Evolutionary conservation across 345 rosid species (phyloP), one percentile per base, ranked within the genome.

Genomic region (Eucalyptus dawsonii): DNA sequence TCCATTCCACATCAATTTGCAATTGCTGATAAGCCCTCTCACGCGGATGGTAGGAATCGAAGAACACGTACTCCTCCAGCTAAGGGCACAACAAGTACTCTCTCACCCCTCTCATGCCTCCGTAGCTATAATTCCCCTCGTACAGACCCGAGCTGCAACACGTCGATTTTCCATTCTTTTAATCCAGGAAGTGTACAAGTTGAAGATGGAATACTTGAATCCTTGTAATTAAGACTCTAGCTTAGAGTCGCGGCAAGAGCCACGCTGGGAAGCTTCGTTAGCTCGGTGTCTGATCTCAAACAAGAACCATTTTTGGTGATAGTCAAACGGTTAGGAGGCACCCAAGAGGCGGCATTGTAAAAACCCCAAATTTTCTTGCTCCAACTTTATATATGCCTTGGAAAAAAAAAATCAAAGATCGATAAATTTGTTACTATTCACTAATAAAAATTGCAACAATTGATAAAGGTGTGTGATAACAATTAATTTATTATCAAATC

Each of bases 161-260:
- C 27, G 92, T 91, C 1, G 3, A 8, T 27, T 87, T 80, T 17
- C 34, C 88, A 29, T 29, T 62, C 69, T 62, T 14, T 62, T n/a
- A 13, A 1, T 27, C 25, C 42, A 37, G 5, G 92, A 56, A 29
- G 90, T 31, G 40, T 91, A 90, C 50, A 65, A 87, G 80, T 92
- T 91, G 25, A 91, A 89, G 80, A 87, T 40, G 24, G 91, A 87
- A 25, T 91, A 92, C 45, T 87, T 91, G 88, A 93, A 91, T 49
- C 94, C 93, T 40, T 40, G 34, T 4, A 93, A 91, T 22, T 92
- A 58, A 25, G 21, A 31, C 56, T 90, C 49, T 1, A 93, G 87
- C 51, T 86, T 88, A 91, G 89, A 17, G 44, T 86, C 14, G 83
- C 25, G 3, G 88, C 22, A 37, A 92, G 60, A 76, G 86, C 91